A percentile compares a stretch with the other conserved stretches of the same genome.
phyloP scores from a whole-genome alignment of 768 basidiomycete species.

The Macrolepiota fuliginosa region DNA sequence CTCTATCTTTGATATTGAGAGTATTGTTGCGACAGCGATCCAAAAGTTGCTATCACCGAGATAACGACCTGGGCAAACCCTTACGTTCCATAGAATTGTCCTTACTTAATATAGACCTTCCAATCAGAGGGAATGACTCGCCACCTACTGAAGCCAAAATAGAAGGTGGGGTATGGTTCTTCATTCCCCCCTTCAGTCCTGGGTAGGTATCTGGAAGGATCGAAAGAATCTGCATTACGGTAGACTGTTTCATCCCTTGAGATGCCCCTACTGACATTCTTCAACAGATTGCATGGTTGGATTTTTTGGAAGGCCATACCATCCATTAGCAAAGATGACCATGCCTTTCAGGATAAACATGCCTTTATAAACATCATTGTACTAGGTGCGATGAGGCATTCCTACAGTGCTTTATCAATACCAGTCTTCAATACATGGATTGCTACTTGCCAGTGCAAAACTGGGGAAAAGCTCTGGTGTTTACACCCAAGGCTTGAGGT shows the following conservation, averaged over 20 bases:
- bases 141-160: conserved; percentile 3
- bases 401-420: conserved; percentile 28
- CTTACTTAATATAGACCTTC: neutral
- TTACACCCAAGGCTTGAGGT: too few species aligned
- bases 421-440: neutral
- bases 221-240: conserved; percentile 47
- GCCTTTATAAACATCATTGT: conserved; percentile 61
- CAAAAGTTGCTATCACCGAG: too few species aligned
- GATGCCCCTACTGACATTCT: conserved; percentile 33
- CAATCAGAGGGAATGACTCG: neutral
- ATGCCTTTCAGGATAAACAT: conserved; percentile 63
- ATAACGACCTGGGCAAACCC: neutral
- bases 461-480: too few species aligned
- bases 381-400: conserved; percentile 61
- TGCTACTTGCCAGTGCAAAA: neutral
- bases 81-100: neutral
- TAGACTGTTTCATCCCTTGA: conserved; percentile 48
- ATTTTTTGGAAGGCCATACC: conserved; percentile 26
- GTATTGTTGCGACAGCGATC: neutral
- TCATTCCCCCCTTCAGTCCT: neutral
- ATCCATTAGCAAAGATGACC: conserved; percentile 60
- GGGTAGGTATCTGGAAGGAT: too few species aligned
- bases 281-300: neutral
- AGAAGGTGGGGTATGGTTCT: neutral
- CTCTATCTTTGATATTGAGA: neutral